Percentiles rank a stretch among this genome's conserved stretches.
phyloP scores from a whole-genome alignment of 2,329 filamentous ascomycete genomes.

The Acarospora socialis region DNA sequence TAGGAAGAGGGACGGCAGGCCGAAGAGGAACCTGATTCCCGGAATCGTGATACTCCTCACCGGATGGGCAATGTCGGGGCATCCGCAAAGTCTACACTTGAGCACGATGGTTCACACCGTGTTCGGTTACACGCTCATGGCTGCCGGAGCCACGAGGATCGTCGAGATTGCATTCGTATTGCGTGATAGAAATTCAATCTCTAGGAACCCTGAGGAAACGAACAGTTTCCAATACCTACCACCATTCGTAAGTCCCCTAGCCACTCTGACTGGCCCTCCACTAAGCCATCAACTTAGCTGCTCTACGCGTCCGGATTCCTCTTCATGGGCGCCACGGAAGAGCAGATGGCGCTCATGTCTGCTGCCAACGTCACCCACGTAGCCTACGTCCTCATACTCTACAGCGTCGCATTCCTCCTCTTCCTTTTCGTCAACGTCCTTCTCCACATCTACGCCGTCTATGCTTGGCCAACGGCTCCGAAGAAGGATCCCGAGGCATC shows the following conservation, averaged over 20 bases:
- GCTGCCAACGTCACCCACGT: constrained; percentile 70
- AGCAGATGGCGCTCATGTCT: constrained; percentile 74
- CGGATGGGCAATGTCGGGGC: constrained; percentile 88
- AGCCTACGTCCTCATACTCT: constrained; percentile 82
- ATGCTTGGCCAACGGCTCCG: constrained; percentile 29
- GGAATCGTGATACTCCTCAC: constrained; percentile 83
- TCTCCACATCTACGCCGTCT: constrained; percentile 64
- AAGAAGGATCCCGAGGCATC: constrained; percentile 23
- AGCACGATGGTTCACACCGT: constrained; percentile 78
- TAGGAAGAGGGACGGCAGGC: constrained; percentile 63
- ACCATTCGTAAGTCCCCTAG: constrained; percentile 46
- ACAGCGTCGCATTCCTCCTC: constrained; percentile 74
- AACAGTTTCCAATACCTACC: constrained; percentile 61
- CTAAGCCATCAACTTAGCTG: constrained; percentile 40
- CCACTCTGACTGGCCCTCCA: constrained; percentile 7
- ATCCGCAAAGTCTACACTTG: constrained; percentile 70
- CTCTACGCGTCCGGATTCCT: constrained; percentile 86
- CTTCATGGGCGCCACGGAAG: constrained; percentile 95
- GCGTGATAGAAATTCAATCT: constrained; percentile 51
- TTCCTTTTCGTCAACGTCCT: constrained; percentile 88
- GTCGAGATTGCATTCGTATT: constrained; percentile 86
- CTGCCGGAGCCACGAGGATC: constrained; percentile 65
- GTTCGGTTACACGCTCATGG: constrained; percentile 95
- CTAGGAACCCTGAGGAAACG: constrained; percentile 48
- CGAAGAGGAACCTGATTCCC: constrained; percentile 85